A percentile compares a stretch with the other conserved stretches of the same genome.
These are phyloP conservation scores for Diddensiella caesifluorescens DNA, from an alignment of 805 yeast species.

Conservation along the genomic window DNA sequence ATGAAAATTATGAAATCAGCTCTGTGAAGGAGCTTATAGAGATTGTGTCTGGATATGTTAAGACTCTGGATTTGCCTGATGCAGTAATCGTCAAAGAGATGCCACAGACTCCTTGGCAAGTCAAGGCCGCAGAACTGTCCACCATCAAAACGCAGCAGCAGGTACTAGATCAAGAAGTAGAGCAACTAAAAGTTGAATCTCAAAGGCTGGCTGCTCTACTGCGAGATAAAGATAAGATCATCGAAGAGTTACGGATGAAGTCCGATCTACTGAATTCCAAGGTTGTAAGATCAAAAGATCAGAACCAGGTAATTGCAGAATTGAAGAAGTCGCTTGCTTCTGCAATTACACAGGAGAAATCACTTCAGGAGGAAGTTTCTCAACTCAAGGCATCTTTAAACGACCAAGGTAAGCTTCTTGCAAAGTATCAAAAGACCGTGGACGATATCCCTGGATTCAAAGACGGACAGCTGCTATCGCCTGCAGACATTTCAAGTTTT, in stretches of 20 bases:
- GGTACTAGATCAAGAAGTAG: slow-evolving; percentile 16
- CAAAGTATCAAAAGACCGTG: slow-evolving; percentile 12
- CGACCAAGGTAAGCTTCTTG: slow-evolving; percentile 15
- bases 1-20: too few relatives aligned
- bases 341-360: slow-evolving; percentile 9
- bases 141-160: slow-evolving; percentile 11
- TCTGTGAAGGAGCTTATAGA: too few relatives aligned
- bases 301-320: slow-evolving; percentile 19
- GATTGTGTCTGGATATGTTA: not conserved
- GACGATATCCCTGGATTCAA: slow-evolving; percentile 10
- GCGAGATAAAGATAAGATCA: slow-evolving; percentile 19
- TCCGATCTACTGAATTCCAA: slow-evolving; percentile 20
- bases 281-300: slow-evolving; percentile 20
- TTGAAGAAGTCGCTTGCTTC: slow-evolving; percentile 12
- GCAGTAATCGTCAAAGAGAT: not conserved
- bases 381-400: slow-evolving; percentile 8
- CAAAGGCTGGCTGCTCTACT: slow-evolving; percentile 18
- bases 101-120: slow-evolving; percentile 24
- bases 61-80: too few relatives aligned
- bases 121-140: slow-evolving; percentile 17
- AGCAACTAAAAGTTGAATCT: slow-evolving; percentile 18
- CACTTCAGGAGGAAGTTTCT: slow-evolving; percentile 12
- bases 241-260: slow-evolving; percentile 27
- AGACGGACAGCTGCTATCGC: slow-evolving; percentile 8
- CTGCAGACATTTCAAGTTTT: slow-evolving; percentile 6